Base-by-base conservation (phyloP, 352 stramenopile genomes). In the Pythium utonaiense region DNA sequence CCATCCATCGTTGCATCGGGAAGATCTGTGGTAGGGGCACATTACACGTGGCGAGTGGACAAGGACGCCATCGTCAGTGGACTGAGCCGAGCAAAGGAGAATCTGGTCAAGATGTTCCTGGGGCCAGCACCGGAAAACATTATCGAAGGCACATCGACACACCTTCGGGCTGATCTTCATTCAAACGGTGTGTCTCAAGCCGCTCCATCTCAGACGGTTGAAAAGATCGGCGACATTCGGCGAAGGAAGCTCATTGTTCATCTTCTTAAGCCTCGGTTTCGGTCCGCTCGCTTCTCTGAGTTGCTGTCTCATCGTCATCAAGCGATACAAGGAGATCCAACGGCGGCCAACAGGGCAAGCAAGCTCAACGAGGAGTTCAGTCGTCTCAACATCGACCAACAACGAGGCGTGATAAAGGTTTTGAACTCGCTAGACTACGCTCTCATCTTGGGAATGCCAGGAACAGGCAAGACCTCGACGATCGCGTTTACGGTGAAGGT, bases 391-490 rank as follows among this genome's bases (percentile, higher is more conserved):
- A 71, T 87, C 10, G 85, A 95, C 53, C 85, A 95, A 52, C 81
- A 93, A 56, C 72, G 69, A 14, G 83, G 73, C 9, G 79, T 93
- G 3, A 64, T 80, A 34, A 84, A 86, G 50, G 80, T 94, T 1
- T 44, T 99, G 2, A 90, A 83, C 50, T 84, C 88, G 13, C 80
- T 98, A 53, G 95, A 99, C 70, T 99, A 98, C 63, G 78, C 89
- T 27, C 64, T 99, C 19, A 78, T 99, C 27, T 77, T 98, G 50
- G 96, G 96, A 45, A 96, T 98, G 76, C 96, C 95, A 6, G 95
- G 94, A 45, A 98, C 95, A 6, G 97, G 97, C 25, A 99, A 99
- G 73, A 98, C 95, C 0, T 96, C 86, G 33, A 99, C 94, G 12
- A 96, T 99, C 41, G 81, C 87, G 33, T 99, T 98, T 57, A 77